A percentile compares a stretch with the other conserved stretches of the same genome.
Evolutionary conservation across 2,329 filamentous ascomycete species (phyloP).

Genomic region (Cladobotryum protrusum): DNA sequence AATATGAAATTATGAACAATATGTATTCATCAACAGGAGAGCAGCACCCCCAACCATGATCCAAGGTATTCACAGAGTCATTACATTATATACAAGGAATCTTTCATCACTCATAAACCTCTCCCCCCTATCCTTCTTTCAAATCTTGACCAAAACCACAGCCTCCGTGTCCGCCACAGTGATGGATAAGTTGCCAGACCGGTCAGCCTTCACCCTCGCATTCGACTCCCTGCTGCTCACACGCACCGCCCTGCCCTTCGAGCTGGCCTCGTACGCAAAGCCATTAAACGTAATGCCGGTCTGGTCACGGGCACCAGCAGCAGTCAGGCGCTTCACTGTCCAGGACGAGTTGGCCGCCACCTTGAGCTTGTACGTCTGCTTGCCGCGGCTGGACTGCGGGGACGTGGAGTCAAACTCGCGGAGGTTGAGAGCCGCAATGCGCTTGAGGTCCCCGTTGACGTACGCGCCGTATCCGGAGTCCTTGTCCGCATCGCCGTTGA

Average conservation of each 20-base stretch:
- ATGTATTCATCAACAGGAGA: too few species aligned
- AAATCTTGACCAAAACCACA: conserved; percentile 12
- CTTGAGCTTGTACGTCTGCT: conserved; percentile 12
- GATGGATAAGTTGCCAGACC: conserved; percentile 11
- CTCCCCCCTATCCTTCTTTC: background rate
- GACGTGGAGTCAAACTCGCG: conserved; percentile 12
- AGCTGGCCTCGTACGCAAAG: conserved; percentile 15
- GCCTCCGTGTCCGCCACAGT: conserved; percentile 15
- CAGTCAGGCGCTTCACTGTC: conserved; percentile 14
- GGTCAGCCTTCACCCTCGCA: conserved; percentile 10
- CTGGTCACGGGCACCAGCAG: conserved; percentile 13
- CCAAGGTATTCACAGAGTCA: too few species aligned
- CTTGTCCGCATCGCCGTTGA: conserved; percentile 10
- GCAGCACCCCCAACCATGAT: too few species aligned
- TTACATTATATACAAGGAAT: too few species aligned
- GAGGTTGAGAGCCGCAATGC: conserved; percentile 18
- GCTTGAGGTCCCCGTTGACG: conserved; percentile 9
- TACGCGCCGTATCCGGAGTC: conserved; percentile 20
- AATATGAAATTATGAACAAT: too few species aligned
- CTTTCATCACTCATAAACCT: too few species aligned
- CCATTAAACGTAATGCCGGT: conserved; percentile 17
- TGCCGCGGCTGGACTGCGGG: conserved; percentile 1
- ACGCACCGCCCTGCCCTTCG: conserved; percentile 10
- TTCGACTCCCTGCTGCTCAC: conserved; percentile 4
- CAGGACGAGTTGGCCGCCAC: conserved; percentile 11